These are phyloP conservation scores for Clavaria fumosa DNA, from an alignment of 768 basidiomycete genomes.

Conservation along the genomic window DNA sequence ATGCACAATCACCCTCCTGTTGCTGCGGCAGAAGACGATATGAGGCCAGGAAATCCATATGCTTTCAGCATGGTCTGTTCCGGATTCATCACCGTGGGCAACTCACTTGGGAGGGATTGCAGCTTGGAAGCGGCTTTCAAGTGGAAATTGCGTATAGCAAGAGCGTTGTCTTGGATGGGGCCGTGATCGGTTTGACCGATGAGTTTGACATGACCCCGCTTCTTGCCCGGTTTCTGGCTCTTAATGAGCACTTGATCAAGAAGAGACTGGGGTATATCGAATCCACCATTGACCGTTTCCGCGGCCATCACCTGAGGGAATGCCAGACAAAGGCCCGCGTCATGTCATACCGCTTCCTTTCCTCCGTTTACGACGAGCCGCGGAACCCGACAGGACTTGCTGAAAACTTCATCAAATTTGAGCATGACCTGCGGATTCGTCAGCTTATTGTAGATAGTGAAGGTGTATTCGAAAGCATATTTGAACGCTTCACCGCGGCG, in stretches of 20 bases:
- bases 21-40: slow-evolving; percentile 34
- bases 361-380: slow-evolving; percentile 43
- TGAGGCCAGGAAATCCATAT: slow-evolving; percentile 29
- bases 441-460: slow-evolving; percentile 31
- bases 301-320: slow-evolving; percentile 32
- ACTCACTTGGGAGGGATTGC: slow-evolving; percentile 33
- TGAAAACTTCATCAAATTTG: slow-evolving; percentile 29
- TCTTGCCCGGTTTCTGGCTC: slow-evolving; percentile 45
- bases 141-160: slow-evolving; percentile 43
- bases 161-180: slow-evolving; percentile 31
- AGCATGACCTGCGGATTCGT: slow-evolving; percentile 41
- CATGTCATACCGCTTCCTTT: slow-evolving; percentile 49
- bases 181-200: slow-evolving; percentile 45
- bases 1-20: too few species aligned
- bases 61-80: slow-evolving; percentile 33
- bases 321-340: slow-evolving; percentile 34
- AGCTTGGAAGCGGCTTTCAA: slow-evolving; percentile 56
- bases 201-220: slow-evolving; percentile 47
- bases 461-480: slow-evolving; percentile 30
- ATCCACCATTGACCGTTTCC: slow-evolving; percentile 33
- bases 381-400: slow-evolving; percentile 28
- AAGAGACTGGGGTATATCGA: slow-evolving; percentile 29
- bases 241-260: slow-evolving; percentile 38
- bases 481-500: slow-evolving; percentile 38
- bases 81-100: slow-evolving; percentile 38